Base-by-base conservation (phyloP, 371 early-diverging fungal genomes). In the Chytridium lagenaria region DNA sequence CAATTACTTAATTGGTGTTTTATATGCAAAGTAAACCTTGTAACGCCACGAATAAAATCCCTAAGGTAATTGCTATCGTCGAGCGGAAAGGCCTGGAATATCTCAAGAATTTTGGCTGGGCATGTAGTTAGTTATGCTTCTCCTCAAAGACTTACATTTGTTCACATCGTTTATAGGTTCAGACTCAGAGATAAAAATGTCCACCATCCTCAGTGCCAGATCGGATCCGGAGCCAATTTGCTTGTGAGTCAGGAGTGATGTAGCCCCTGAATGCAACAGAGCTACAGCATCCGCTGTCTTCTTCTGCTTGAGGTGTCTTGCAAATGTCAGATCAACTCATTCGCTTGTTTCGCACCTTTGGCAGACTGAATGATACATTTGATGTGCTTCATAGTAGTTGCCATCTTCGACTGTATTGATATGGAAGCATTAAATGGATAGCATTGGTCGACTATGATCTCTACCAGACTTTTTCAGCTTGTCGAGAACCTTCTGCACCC, bases 301-400 rank as follows among this genome's bases (percentile, higher is more conserved):
- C 59, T 92, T 88, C 69, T 94, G 93, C 80, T 95, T 95, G 39
- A 94, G 84, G 70, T 90, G 91, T 76, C 94, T 93, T 50, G n/a
- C 12, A 59, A 15, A 63, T 15, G 34, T 64, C 5, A 55, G 26
- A 30, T 22, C n/a, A 67, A 5, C 33, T 50, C 19, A 19, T 44
- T 19, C 19, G 19, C 19, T 7, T 19, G 36, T 26, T n/a, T 30
- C 50, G 70, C 88, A 93, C 92, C 95, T 86, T 83, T 91, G 90
- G 77, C 91, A 90, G 44, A 94, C 92, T 31, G 95, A 94, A 73
- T 93, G 90, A 80, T 93, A 93, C 93, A 94, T 94, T 81, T 95
- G 95, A 77, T 95, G 95, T 2, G 94, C 93, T 77, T 94, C 95
- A 84, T 95, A 95, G 80, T 92, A 95, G 81, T 94, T 92, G 34